Percentiles rank a stretch among this genome's conserved stretches.
phyloP scores from a whole-genome alignment of 2,329 filamentous ascomycete species.

The Diplodia scrobiculata region DNA sequence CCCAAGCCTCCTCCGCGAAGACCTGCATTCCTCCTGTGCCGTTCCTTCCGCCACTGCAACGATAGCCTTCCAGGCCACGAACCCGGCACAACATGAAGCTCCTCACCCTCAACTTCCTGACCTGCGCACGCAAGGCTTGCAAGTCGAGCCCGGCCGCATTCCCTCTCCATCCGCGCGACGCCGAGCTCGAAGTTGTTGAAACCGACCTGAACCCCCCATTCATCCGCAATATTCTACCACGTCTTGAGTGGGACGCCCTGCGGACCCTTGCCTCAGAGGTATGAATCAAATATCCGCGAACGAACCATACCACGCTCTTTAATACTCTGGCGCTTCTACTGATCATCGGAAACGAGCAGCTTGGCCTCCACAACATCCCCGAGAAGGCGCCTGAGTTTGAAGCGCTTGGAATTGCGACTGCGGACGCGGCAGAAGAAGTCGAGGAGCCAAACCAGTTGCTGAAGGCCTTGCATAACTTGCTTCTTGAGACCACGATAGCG shows the following conservation, averaged over 20 bases:
- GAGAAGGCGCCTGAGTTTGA: constrained; percentile 36
- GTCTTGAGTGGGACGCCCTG: constrained; percentile 86
- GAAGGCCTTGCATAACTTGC: constrained; percentile 74
- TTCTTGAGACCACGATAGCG: constrained; percentile 86
- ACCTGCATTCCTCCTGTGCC: not conserved
- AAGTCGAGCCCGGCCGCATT: constrained; percentile 78
- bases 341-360: constrained; percentile 52
- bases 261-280: constrained; percentile 76
- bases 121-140: constrained; percentile 94
- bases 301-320: not conserved
- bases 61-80: not conserved
- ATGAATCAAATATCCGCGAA: constrained; percentile 22
- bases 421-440: constrained; percentile 33
- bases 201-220: constrained; percentile 79
- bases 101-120: constrained; percentile 92
- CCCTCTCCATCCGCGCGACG: constrained; percentile 88
- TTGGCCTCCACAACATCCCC: constrained; percentile 76
- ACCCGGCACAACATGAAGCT: constrained; percentile 72
- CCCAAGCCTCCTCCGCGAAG: not conserved
- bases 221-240: constrained; percentile 78
- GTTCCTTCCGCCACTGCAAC: not conserved
- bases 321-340: not conserved
- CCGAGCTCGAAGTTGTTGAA: constrained; percentile 83
- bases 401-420: constrained; percentile 32
- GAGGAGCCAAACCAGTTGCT: constrained; percentile 67